Evolutionary conservation across 306 rosid species (phyloP), one percentile per base, ranked within the genome.

Genomic region (Lathyrus sativus): DNA sequence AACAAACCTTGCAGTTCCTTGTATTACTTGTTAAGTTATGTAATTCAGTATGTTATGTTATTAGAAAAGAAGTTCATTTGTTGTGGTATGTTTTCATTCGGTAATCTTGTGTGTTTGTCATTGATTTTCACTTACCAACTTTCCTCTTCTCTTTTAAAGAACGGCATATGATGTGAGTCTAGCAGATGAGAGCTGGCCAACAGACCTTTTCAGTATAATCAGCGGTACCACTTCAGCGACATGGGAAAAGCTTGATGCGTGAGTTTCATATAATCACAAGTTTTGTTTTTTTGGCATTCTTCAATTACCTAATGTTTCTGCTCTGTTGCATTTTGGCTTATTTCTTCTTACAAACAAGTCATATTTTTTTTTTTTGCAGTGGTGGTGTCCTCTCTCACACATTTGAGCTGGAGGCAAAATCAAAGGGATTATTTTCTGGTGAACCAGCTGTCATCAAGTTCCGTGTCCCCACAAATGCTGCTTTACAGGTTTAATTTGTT

Each of bases 161-260:
- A 85, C 97, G 3, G 96, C 96, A 5, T 93, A 93, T 67, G 99
- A 93, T 68, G 89, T 90, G 37, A 90, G 89, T 78, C 85, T 90
- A 77, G 39, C 74, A 4, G 99, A 90, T 44, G 95, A 84, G 74
- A 88, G 71, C 80, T 93, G 99, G 99, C 85, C 95, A 46, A 80
- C 26, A 62, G 95, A 86, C 26, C 11, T 70, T 49, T 93, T 93
- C 78, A 80, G 78, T 24, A 8, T 82, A 59, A 71, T 88, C 82
- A 85, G 80, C 8, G 97, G 99, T 17, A 91, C 83, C 78, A 75
- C 80, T 65, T 77, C 97, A 54, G 90, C 79, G 74, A 84, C 96
- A 53, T 93, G 99, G 99, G 99, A 93, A 75, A 93, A 85, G 78
- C 95, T 93, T 73, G 97, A 93, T 71, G 97, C 85, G 99, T 93